These are phyloP conservation scores for Pholiota molesta DNA, from an alignment of 768 basidiomycete genomes.

Conservation along the genomic window DNA sequence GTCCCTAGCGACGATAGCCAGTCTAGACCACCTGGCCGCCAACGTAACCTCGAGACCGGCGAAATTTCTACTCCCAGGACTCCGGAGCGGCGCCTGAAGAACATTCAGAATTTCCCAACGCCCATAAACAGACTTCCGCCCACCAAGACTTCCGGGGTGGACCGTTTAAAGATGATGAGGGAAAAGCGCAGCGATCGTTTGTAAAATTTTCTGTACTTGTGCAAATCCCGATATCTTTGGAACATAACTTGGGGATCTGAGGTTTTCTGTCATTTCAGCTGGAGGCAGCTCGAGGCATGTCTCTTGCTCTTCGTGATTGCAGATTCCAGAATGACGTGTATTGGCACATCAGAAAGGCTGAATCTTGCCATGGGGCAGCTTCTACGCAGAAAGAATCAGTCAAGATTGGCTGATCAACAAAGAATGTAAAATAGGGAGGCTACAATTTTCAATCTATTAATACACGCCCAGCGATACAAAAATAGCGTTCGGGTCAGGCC, in stretches of 20 bases:
- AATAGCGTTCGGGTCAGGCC: background rate
- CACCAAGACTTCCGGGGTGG: conserved; percentile 6
- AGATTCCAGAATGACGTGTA: background rate
- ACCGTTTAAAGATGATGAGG: conserved; percentile 13
- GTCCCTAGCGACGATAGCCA: conserved; percentile 16
- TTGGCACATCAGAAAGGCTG: background rate
- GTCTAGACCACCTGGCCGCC: conserved; percentile 2
- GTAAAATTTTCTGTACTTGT: background rate
- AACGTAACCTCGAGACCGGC: conserved; percentile 13
- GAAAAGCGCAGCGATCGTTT: conserved; percentile 8
- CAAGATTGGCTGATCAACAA: background rate
- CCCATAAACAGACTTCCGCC: conserved; percentile 7
- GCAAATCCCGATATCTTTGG: background rate
- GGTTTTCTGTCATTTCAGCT: conserved; percentile 7
- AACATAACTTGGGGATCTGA: background rate
- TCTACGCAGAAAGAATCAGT: background rate
- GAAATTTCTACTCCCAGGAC: conserved; percentile 4
- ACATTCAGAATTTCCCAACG: conserved; percentile 13
- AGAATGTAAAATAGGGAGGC: background rate
- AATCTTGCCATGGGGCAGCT: background rate
- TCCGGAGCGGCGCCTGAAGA: conserved; percentile 4
- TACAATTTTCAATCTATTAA: background rate
- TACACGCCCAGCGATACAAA: background rate
- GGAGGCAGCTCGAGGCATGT: background rate
- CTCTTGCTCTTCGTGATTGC: background rate